Evolutionary conservation across 306 rosid species (phyloP).

Genomic region (Morella rubra): DNA sequence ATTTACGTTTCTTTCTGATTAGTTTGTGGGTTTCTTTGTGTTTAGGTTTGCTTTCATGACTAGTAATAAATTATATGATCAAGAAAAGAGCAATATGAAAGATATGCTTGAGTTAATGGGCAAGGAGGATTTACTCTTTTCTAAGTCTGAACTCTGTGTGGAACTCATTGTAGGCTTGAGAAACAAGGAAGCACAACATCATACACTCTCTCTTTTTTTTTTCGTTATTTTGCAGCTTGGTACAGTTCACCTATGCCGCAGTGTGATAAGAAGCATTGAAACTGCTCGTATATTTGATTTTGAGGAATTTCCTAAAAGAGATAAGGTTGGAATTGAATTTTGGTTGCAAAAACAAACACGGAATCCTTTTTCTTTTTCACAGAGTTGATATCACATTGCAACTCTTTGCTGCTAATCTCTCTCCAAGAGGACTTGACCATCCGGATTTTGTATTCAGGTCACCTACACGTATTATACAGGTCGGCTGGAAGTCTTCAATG

Average conservation of each 20-base stretch:
- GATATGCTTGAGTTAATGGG: background rate
- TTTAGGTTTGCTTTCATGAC: background rate
- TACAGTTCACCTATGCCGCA: slow-evolving; percentile 93
- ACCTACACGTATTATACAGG: slow-evolving; percentile 99
- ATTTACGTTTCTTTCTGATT: slow-evolving; percentile 16
- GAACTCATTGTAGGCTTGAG: background rate
- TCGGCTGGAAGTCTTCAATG: slow-evolving; percentile 97
- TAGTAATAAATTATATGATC: background rate
- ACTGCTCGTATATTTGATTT: slow-evolving; percentile 94
- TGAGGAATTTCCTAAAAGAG: slow-evolving; percentile 93
- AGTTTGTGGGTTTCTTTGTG: slow-evolving; percentile 5
- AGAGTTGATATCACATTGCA: background rate
- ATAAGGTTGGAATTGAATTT: slow-evolving; percentile 64
- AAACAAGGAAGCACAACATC: slow-evolving; percentile 18
- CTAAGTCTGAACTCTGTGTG: background rate
- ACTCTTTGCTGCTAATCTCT: background rate
- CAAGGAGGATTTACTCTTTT: background rate
- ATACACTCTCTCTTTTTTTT: slow-evolving; percentile 8
- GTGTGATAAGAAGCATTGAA: slow-evolving; percentile 97
- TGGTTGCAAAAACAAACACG: background rate
- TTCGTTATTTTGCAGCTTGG: slow-evolving; percentile 76
- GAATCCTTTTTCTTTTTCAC: background rate
- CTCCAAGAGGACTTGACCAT: slow-evolving; percentile 16
- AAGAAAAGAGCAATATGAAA: background rate
- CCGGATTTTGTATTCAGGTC: slow-evolving; percentile 54